A percentile compares a stretch with the other conserved stretches of the same genome.
phyloP scores from a whole-genome alignment of 306 rosid species.

The Pyrus pyrifolia region DNA sequence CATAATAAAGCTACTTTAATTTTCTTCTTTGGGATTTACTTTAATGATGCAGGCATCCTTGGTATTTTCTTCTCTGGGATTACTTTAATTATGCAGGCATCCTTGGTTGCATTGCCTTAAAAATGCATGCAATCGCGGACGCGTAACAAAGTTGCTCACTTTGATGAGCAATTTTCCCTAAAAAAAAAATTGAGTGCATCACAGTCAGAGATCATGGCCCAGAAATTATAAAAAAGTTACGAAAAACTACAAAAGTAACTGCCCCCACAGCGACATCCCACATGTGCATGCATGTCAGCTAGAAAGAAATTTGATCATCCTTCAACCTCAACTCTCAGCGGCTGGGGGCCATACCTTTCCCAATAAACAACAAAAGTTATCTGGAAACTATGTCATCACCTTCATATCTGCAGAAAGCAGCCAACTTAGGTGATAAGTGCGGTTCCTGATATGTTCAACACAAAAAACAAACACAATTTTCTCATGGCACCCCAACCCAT shows the following conservation, averaged over 20 bases:
- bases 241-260: background rate
- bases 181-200: background rate
- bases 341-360: background rate
- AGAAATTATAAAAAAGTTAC: background rate
- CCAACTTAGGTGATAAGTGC: constrained; percentile 13
- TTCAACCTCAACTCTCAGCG: background rate
- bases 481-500: background rate
- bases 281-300: background rate
- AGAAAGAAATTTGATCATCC: background rate
- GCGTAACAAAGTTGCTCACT: background rate
- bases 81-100: background rate
- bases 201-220: background rate
- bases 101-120: background rate
- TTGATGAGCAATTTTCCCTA: background rate
- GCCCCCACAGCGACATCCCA: background rate
- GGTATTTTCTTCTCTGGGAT: background rate
- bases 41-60: background rate
- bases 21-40: background rate
- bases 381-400: constrained; percentile 1
- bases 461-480: background rate
- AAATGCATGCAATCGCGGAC: background rate
- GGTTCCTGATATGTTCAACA: background rate
- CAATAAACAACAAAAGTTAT: background rate
- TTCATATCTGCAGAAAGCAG: background rate
- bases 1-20: background rate